Evolutionary conservation across 2,329 filamentous ascomycete species (phyloP), one percentile per base, ranked within the genome.

Genomic region (Neodidymelliopsis sp.): DNA sequence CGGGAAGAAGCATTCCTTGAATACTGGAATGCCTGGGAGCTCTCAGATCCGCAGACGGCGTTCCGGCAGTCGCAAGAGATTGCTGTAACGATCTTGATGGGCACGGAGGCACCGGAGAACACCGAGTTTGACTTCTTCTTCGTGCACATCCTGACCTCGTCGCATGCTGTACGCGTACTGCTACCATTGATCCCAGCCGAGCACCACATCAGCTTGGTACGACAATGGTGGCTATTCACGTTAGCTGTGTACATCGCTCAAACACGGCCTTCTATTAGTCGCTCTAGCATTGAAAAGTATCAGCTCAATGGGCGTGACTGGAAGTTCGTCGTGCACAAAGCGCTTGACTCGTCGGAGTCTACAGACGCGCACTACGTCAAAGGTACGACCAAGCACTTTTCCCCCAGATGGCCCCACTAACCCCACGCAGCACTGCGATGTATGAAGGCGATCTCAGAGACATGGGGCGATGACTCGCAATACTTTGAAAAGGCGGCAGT

Each of bases 211-310:
- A 77, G 77, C 16, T 76, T 99, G 4, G 79, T 97, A 7, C 81
- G 89, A 28, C 86, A 96, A 70, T 97, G 94, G 91, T 96, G 91
- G 89, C 76, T 99, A 4, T 82, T 96, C 30, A 84, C 88, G 0
- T 72, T 97, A 30, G 83, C 85, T 0, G 82, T 92, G 9, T 97
- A 94, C 67, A 84, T 96, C 42, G 76, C 85, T 2, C 87, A 90
- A 64, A 75, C 88, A 19, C 81, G 93, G 15, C 94, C 92, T 0
- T 76, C 79, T 49, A 84, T 96, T 47, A 81, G 88, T 44, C 75
- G 83, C n/a, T 82, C 81, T 18, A n/a, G 49, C 20, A 80, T 94
- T 48, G 77, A 79, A 4, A 69, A 79, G 0, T 78, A 80, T 30
- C 84, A 90, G 33, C 62, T 84, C n/a, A 79, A 82, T 28, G 82